Evolutionary conservation across 83 land plant species (phyloP), one percentile per base, ranked within the genome.

Genomic region (Isoetes engelmannii): DNA sequence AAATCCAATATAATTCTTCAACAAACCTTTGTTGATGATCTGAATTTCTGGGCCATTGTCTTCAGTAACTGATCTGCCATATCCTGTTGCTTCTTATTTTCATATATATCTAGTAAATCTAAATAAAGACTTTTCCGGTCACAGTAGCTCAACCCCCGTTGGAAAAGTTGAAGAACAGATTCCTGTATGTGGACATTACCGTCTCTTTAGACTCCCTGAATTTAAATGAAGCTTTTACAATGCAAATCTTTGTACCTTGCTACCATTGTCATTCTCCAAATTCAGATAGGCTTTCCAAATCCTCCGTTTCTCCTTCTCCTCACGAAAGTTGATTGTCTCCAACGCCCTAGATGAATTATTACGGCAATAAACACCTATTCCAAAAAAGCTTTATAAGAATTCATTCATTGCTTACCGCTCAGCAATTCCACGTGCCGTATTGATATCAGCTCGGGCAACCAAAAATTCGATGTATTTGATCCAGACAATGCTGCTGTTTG

Each of bases 221-320:
- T 7, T 6, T 5, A 0, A 19, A 5, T 13, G 15, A 19, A 60
- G 17, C 50, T 21, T 43, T 37, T 71, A 88, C 97, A 88, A 88
- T 85, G 4, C 82, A 81, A 69, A 91, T 87, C 78, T 58, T 28
- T 28, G 37, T 28, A 28, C 37, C 37, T 28, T 28, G 37, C 37
- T 82, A 68, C 97, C 99, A 81, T 86, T 87, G 57, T 69, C 83
- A 77, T 92, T 89, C 77, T 95, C 99, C 49, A 95, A 73, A 73
- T 95, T 95, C 28, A 95, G 76, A 66, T 82, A 89, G 18, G 99
- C 99, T 57, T 82, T 83, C 99, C 99, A 95, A 37, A 92, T 73
- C 64, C 92, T 88, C 61, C 88, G 62, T 75, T 89, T 95, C 75
- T 95, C 99, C 15, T 63, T 74, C 68, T 95, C 99, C 72, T 91